Percentiles rank a stretch among this genome's conserved stretches.
These are phyloP conservation scores for Pichia sp. DNA, from an alignment of 1,139 yeast genomes.

Conservation along the genomic window DNA sequence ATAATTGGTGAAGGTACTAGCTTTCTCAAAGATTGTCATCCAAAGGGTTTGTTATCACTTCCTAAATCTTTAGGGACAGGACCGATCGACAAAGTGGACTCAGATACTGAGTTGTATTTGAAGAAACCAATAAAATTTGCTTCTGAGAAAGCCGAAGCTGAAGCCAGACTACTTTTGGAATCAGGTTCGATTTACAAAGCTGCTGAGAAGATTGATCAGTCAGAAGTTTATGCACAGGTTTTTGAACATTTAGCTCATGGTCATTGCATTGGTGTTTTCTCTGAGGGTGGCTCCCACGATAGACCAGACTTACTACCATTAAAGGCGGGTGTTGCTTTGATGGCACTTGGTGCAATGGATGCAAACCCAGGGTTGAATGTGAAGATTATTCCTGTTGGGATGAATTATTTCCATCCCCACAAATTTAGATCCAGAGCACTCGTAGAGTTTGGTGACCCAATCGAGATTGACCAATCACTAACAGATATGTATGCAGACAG, in stretches of 20 bases:
- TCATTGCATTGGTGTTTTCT: constrained; percentile 89
- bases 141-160: constrained; percentile 30
- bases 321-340: constrained; percentile 96
- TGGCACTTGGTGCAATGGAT: constrained; percentile 93
- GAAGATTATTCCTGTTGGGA: constrained; percentile 90
- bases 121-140: constrained; percentile 62
- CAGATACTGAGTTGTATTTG: constrained; percentile 70
- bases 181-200: constrained; percentile 62
- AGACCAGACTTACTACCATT: constrained; percentile 84
- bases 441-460: constrained; percentile 88
- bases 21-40: constrained; percentile 62
- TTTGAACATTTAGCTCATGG: constrained; percentile 77
- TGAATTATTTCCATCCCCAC: constrained; percentile 96
- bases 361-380: constrained; percentile 67
- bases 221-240: constrained; percentile 73
- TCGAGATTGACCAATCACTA: constrained; percentile 59
- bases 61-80: constrained; percentile 78
- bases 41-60: constrained; percentile 68
- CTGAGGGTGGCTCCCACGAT: constrained; percentile 97
- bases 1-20: constrained; percentile 61
- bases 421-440: constrained; percentile 93
- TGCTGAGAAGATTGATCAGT: constrained; percentile 84
- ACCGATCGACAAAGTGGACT: constrained; percentile 62
- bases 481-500: constrained; percentile 62
- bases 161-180: constrained; percentile 40